These are phyloP conservation scores for Trypanosoma melophagium DNA, from an alignment of 208 protist genomes.

Conservation along the genomic window DNA sequence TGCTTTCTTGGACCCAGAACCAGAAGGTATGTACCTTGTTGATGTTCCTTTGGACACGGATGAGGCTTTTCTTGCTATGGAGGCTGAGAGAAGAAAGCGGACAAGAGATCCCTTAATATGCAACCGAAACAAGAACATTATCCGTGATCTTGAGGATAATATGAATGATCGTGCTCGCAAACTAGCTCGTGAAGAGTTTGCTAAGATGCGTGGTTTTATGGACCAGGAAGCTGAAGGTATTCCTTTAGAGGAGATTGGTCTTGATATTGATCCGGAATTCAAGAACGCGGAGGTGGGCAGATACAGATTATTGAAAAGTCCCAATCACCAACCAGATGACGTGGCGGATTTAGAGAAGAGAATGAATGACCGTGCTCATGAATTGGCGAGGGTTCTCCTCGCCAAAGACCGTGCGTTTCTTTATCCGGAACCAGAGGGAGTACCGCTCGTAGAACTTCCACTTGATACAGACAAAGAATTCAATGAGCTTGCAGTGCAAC, in stretches of 20 bases:
- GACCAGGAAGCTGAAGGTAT: slow-evolving; percentile 70
- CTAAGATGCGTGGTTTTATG: slow-evolving; percentile 70
- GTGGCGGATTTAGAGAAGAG: slow-evolving; percentile 44
- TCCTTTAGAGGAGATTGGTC: slow-evolving; percentile 58
- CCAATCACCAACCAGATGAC: slow-evolving; percentile 14
- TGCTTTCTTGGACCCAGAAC: slow-evolving; percentile 74
- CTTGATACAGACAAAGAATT: slow-evolving; percentile 72
- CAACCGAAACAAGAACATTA: slow-evolving; percentile 65
- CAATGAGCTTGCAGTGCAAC: slow-evolving; percentile 54
- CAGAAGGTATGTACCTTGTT: slow-evolving; percentile 75
- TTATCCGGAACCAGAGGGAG: slow-evolving; percentile 71
- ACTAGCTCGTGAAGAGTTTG: slow-evolving; percentile 66
- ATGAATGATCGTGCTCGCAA: slow-evolving; percentile 77
- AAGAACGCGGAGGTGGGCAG: slow-evolving; percentile 69
- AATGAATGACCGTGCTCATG: slow-evolving; percentile 56
- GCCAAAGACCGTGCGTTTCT: slow-evolving; percentile 70
- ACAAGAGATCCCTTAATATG: slow-evolving; percentile 58
- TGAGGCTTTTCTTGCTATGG: slow-evolving; percentile 58
- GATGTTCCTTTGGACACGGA: slow-evolving; percentile 80
- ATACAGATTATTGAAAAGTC: slow-evolving; percentile 47
- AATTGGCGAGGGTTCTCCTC: slow-evolving; percentile 55
- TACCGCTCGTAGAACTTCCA: slow-evolving; percentile 69
- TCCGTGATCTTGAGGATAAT: slow-evolving; percentile 59
- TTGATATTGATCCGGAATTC: slow-evolving; percentile 80
- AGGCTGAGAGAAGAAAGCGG: slow-evolving; percentile 73